Evolutionary conservation across 176 grass and related monocot species (phyloP), one percentile per base, ranked within the genome.

Genomic region (Cenchrus purpureus): DNA sequence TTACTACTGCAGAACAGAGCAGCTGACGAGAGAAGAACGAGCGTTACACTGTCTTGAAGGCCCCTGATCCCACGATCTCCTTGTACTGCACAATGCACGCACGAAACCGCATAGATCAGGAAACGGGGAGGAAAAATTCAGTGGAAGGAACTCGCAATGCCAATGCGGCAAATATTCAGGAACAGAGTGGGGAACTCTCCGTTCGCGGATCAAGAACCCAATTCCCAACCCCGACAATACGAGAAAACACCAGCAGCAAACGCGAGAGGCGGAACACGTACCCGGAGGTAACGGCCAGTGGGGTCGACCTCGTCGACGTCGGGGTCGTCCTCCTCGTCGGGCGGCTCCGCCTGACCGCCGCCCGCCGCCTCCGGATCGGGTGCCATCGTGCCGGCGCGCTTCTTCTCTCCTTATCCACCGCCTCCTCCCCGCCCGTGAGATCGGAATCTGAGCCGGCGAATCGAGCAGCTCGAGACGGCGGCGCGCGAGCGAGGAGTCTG

Each of bases 41-140:
- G 15, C n/a, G 20, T 3, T 90, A 90, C 88, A 93, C 91, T 79
- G 40, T 90, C 83, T 90, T 88, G 82, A 90, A 78, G 83, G 85
- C 86, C 16, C 85, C 82, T 70, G 83, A 86, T 55, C 82, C 91
- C 29, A 93, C 7, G 68, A 87, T 67, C 81, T 92, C 91, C 73
- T 84, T 86, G 63, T 82, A 90, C 82, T 90, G 88, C 49, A 61
- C n/a, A 34, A 77, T 19, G 34, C 61, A 29, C n/a, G 66, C 66
- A 82, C 20, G 12, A 70, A 70, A 56, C 51, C 50, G 2, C 4
- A 34, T 2, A 17, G 14, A 71, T 82, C 80, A 82, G 53, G 69
- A 1, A 71, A 40, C 37, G 37, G 37, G 37, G 37, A 4, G 4
- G 4, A 40, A 40, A 40, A 40, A 40, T 40, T 40, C 37, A 40